Conservation (phyloP, 352 stramenopile species). For the Pythium sp. region DNA sequence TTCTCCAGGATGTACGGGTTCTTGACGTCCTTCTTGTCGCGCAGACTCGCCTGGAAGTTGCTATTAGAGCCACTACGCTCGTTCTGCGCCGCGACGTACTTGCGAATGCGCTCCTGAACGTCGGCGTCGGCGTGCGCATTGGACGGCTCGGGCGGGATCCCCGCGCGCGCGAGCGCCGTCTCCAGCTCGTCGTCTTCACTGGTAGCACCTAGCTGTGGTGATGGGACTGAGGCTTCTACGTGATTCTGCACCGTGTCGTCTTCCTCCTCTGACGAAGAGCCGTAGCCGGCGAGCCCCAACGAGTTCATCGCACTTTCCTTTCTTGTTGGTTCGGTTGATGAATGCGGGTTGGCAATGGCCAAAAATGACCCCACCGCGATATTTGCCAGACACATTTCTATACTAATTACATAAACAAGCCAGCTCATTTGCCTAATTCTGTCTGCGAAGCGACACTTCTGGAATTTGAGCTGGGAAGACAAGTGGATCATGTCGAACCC, state of each 20-base stretch:
- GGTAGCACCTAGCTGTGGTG: neutral
- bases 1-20: slow-evolving; percentile 88
- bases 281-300: slow-evolving; percentile 32
- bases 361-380: neutral
- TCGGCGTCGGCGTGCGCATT: slow-evolving; percentile 23
- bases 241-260: slow-evolving; percentile 4
- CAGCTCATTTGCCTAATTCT: neutral
- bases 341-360: neutral
- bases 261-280: slow-evolving; percentile 36
- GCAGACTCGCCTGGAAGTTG: slow-evolving; percentile 68
- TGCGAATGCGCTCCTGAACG: slow-evolving; percentile 63
- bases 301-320: slow-evolving; percentile 24
- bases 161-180: slow-evolving; percentile 29
- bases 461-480: neutral
- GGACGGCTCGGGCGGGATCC: slow-evolving; percentile 37
- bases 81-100: slow-evolving; percentile 45
- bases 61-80: slow-evolving; percentile 12
- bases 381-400: neutral
- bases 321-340: neutral
- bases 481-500: slow-evolving; percentile 26
- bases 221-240: neutral
- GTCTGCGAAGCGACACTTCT: neutral
- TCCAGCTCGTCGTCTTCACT: slow-evolving; percentile 23
- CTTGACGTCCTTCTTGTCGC: slow-evolving; percentile 80
- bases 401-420: neutral